Base-by-base conservation (phyloP, 1,139 yeast genomes). In the Eremothecium coryli region DNA sequence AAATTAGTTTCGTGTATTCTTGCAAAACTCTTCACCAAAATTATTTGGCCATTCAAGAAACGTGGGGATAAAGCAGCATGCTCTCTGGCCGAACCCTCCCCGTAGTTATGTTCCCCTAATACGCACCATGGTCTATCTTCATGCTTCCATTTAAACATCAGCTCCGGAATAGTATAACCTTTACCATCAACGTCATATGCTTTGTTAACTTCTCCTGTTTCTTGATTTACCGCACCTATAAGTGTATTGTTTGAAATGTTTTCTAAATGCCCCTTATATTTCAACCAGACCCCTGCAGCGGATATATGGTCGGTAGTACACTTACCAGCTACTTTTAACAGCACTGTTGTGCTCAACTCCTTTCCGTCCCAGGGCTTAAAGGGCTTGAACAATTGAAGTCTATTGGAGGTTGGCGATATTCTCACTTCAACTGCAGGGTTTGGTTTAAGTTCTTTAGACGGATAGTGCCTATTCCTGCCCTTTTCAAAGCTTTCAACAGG, bases 261-360 rank as follows among this genome's bases (percentile, higher is more conserved):
- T 59, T 88, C 96, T 52, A 90, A 70, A 58, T 90, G 98, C 13
- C 98, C 98, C 67, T 90, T 90, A 66, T 90, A 90, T 66, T 90
- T 90, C 63, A 90, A 73, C 98, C 98, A 90, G n/a, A 80, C 93
- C 56, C 98, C 98, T 23, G 98, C 98, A 27, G 97, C 97, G 18
- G 96, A 86, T 49, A 90, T 90, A 57, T 90, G 98, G 62, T 90
- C 98, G 26, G 98, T 90, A 30, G 98, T 90, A 69, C 97, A 88
- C 64, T 90, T 90, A 44, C 98, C 98, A 65, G 85, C 88, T 35
- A 88, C 96, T 65, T 88, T 90, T 54, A 90, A 63, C 40, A 88
- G 64, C 2, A 90, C 84, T 35, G 74, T 74, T 26, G 88, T 73
- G 43, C 72, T 66, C 45, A 88, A 62, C 60, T 90, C 98, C 57